Evolutionary conservation across 202 grass and related monocot genomes (phyloP), one percentile per base, ranked within the genome.

Genomic region (Musa balbisiana): DNA sequence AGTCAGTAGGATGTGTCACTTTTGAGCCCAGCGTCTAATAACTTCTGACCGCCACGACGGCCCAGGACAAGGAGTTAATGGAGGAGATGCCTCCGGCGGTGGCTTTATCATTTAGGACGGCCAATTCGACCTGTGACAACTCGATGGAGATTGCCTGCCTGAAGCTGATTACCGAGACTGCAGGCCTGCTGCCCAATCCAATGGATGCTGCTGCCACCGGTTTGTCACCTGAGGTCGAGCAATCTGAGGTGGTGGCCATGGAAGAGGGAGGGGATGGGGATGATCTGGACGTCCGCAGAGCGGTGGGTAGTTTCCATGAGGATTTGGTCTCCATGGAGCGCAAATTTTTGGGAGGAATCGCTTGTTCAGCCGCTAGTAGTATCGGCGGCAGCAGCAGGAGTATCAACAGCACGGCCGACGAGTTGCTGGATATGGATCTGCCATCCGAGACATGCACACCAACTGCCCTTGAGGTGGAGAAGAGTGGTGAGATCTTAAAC

Each of bases 311-410:
- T 2, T 43, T 43, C 33, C 87, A 89, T 9, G 84, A 80, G 49
- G 83, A 77, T 84, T 65, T 77, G 11, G 16, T 51, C 13, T 85
- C 81, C 54, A 55, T 56, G 5, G 91, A 75, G 14, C 78, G 75
- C 33, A 89, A 86, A 54, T 80, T 72, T 11, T 89, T 82, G 6
- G 85, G 72, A 14, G 91, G 87, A 58, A 98, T 91, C 84, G 89
- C 94, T 17, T 91, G 90, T 79, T 97, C 93, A 49, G 78, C 93
- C 51, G 80, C 72, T 69, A 94, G 88, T 53, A 91, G 92, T 43
- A 43, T 43, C 33, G 5, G 33, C 33, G 5, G 33, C 77, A 85
- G 87, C 67, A 98, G 94, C 81, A 43, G 4, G 33, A 92, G 91
- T 81, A 78, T 90, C 2, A 91, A 87, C 11, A 93, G 90, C 78